Evolutionary conservation across 2,329 filamentous ascomycete species (phyloP).

Genomic region (Fusarium sp.): DNA sequence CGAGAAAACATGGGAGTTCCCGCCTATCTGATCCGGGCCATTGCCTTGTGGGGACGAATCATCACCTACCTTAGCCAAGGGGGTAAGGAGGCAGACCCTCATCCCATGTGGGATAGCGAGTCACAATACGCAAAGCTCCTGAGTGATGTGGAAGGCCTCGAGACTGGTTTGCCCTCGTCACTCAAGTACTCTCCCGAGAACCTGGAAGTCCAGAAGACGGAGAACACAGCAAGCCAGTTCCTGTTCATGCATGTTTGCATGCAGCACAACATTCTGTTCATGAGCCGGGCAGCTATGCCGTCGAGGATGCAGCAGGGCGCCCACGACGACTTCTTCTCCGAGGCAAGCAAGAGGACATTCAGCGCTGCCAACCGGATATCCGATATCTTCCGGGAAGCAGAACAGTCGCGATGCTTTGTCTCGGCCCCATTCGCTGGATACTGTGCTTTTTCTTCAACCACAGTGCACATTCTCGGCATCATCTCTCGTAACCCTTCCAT

Average conservation of each 20-base stretch:
- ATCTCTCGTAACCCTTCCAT: conserved; percentile 85
- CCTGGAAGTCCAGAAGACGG: conserved; percentile 84
- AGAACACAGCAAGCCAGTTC: conserved; percentile 90
- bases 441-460: conserved; percentile 91
- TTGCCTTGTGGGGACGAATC: conserved; percentile 90
- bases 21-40: conserved; percentile 87
- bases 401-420: conserved; percentile 75
- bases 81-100: conserved; percentile 81
- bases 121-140: conserved; percentile 81
- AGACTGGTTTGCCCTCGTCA: conserved; percentile 74
- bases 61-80: conserved; percentile 92
- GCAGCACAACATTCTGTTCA: conserved; percentile 90
- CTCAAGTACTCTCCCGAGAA: conserved; percentile 86
- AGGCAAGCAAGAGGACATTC: conserved; percentile 80
- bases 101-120: conserved; percentile 84
- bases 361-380: conserved; percentile 90
- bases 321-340: conserved; percentile 81
- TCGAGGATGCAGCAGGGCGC: conserved; percentile 77
- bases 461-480: conserved; percentile 92
- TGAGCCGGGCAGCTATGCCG: conserved; percentile 88
- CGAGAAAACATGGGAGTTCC: conserved; percentile 93
- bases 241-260: conserved; percentile 91
- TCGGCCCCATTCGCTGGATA: conserved; percentile 95
- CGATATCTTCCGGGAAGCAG: conserved; percentile 81
- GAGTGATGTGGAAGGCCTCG: conserved; percentile 78